Conservation (phyloP, 1,284 basidiomycete species). For the Ustilago tritici region DNA sequence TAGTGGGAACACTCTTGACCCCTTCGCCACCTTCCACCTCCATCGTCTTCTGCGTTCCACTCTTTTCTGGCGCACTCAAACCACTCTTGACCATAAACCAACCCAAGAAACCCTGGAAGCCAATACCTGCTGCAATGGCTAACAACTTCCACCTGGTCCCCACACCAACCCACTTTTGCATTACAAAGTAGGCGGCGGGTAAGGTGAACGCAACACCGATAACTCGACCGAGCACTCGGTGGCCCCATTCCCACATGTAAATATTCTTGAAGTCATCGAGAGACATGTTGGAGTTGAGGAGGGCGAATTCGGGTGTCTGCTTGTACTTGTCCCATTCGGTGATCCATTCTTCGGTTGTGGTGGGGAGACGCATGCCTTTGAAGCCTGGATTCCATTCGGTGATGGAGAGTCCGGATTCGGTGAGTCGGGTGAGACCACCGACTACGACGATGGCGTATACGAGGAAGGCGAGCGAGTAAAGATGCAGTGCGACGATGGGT, state of each 20-base stretch:
- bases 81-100: constrained; percentile 99
- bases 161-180: constrained; percentile 22
- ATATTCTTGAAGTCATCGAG: constrained; percentile 94
- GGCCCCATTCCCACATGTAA: constrained; percentile 99
- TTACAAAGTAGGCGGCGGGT: constrained; percentile 60
- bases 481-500: constrained; percentile 81
- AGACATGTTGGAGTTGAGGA: constrained; percentile 85
- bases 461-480: constrained; percentile 83
- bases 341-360: constrained; percentile 83
- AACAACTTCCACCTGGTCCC: constrained; percentile 76
- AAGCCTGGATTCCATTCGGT: constrained; percentile 94
- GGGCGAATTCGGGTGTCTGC: constrained; percentile 86
- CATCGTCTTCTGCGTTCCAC: constrained; percentile 1
- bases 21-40: constrained; percentile 8
- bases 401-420: constrained; percentile 96
- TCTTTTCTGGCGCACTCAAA: constrained; percentile 72
- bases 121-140: constrained; percentile 83
- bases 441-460: constrained; percentile 94
- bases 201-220: constrained; percentile 77
- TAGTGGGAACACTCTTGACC: constrained; percentile 20
- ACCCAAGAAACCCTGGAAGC: constrained; percentile 89
- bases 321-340: constrained; percentile 95
- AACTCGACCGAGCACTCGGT: constrained; percentile 90
- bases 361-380: constrained; percentile 87
- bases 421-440: constrained; percentile 94